Conservation (phyloP, 257 asterid genomes). For the Thymus quinquecostatus region DNA sequence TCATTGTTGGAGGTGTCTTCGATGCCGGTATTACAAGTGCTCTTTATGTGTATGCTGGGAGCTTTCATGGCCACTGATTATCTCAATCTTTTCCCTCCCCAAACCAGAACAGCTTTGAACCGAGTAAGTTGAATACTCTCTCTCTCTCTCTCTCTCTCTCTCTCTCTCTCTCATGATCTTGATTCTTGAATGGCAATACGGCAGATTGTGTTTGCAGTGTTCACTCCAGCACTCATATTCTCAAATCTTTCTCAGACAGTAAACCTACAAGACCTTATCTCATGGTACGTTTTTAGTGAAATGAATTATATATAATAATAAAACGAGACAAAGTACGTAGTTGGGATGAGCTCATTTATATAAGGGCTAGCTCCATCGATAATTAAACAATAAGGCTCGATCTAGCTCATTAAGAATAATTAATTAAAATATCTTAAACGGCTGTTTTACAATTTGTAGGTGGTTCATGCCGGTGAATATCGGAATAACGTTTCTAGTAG, state of each 20-base stretch:
- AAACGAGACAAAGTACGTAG: too few relatives aligned
- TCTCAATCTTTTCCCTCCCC: constrained; percentile 64
- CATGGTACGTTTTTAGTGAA: constrained; percentile 47
- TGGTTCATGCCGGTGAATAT: constrained; percentile 94
- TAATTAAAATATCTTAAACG: too few relatives aligned
- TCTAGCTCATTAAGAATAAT: too few relatives aligned
- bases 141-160: not conserved
- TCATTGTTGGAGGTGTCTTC: constrained; percentile 77
- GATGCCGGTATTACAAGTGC: constrained; percentile 84
- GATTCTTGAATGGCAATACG: not conserved
- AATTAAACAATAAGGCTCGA: too few relatives aligned
- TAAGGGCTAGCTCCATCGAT: too few relatives aligned
- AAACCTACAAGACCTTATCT: constrained; percentile 60
- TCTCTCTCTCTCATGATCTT: not conserved
- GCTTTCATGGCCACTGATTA: constrained; percentile 83
- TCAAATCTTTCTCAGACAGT: constrained; percentile 70
- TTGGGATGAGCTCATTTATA: too few relatives aligned
- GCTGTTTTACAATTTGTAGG: constrained; percentile 38
- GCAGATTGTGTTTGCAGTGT: constrained; percentile 72
- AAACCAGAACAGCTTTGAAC: constrained; percentile 67
- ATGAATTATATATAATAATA: too few relatives aligned
- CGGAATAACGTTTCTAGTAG: constrained; percentile 73
- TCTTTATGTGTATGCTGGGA: constrained; percentile 66
- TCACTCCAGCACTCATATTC: constrained; percentile 73
- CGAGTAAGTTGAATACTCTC: constrained; percentile 36